Percentiles rank a stretch among this genome's conserved stretches.
Evolutionary conservation across 1,284 basidiomycete genomes (phyloP).

Genomic region (Flammula alnicola): DNA sequence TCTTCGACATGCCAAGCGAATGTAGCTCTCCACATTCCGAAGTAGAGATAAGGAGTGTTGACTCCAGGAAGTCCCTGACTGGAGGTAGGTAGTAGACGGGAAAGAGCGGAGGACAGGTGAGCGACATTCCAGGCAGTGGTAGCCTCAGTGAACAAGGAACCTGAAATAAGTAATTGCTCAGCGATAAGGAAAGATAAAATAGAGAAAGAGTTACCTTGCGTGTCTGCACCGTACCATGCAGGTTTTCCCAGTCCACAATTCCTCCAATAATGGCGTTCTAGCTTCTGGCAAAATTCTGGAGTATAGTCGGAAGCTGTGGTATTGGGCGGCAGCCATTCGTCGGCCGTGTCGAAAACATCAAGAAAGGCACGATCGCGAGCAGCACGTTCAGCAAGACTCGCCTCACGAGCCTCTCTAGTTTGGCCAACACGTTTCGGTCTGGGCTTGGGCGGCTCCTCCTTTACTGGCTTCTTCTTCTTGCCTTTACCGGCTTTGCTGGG

Average conservation of each 20-base stretch:
- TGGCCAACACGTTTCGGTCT: constrained; percentile 50
- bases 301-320: constrained; percentile 80
- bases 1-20: constrained; percentile 99
- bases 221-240: constrained; percentile 97
- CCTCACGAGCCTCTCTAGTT: constrained; percentile 56
- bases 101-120: constrained; percentile 85
- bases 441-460: constrained; percentile 40
- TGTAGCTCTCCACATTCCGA: constrained; percentile 98
- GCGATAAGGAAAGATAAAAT: constrained; percentile 3
- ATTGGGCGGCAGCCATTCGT: constrained; percentile 79
- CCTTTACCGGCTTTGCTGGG: constrained; percentile 16
- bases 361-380: constrained; percentile 69
- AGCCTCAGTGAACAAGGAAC: constrained; percentile 85
- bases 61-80: constrained; percentile 88
- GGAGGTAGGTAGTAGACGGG: constrained; percentile 73
- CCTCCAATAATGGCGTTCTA: constrained; percentile 94
- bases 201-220: constrained; percentile 63
- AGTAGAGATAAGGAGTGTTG: constrained; percentile 97
- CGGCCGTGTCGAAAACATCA: constrained; percentile 67
- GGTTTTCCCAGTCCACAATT: constrained; percentile 87
- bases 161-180: constrained; percentile 36
- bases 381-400: constrained; percentile 54
- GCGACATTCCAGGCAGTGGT: constrained; percentile 94
- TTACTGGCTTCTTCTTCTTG: constrained; percentile 30
- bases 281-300: constrained; percentile 81